These are phyloP conservation scores for Apiotrichum gracile DNA, from an alignment of 1,284 basidiomycete genomes.

Conservation along the genomic window DNA sequence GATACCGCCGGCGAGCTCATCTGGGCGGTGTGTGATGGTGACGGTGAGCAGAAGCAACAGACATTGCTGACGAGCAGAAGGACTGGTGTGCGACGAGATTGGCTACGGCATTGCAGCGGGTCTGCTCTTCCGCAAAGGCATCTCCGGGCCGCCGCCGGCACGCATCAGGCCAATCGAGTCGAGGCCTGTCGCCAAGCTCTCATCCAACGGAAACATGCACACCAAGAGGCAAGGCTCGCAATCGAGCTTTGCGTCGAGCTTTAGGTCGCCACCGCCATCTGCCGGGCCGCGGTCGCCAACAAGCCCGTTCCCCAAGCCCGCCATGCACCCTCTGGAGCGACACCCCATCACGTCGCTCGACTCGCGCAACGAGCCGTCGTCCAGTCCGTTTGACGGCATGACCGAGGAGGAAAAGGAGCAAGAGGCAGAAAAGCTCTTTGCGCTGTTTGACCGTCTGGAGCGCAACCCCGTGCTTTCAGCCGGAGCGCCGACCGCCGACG, in stretches of 20 bases:
- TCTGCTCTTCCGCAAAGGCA: slow-evolving; percentile 80
- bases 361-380: slow-evolving; percentile 45
- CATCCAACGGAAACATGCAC: background rate
- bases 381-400: slow-evolving; percentile 55
- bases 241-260: background rate
- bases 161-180: slow-evolving; percentile 50
- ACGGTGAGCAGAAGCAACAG: slow-evolving; percentile 54
- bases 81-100: slow-evolving; percentile 62
- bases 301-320: background rate
- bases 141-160: slow-evolving; percentile 55
- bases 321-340: slow-evolving; percentile 42
- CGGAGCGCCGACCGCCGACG: slow-evolving; percentile 27
- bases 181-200: background rate
- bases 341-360: slow-evolving; percentile 70
- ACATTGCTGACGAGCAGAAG: slow-evolving; percentile 50
- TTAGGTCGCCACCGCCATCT: too few relatives aligned
- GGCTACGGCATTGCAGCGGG: slow-evolving; percentile 92
- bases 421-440: slow-evolving; percentile 83
- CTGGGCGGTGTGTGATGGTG: slow-evolving; percentile 68
- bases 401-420: slow-evolving; percentile 84
- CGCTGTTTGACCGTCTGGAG: slow-evolving; percentile 80
- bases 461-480: slow-evolving; percentile 51
- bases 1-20: slow-evolving; percentile 77
- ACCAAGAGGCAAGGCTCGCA: background rate
- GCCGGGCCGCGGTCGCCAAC: too few relatives aligned